Evolutionary conservation across 176 grass and related monocot species (phyloP).

Genomic region (Oryza glumipatula): DNA sequence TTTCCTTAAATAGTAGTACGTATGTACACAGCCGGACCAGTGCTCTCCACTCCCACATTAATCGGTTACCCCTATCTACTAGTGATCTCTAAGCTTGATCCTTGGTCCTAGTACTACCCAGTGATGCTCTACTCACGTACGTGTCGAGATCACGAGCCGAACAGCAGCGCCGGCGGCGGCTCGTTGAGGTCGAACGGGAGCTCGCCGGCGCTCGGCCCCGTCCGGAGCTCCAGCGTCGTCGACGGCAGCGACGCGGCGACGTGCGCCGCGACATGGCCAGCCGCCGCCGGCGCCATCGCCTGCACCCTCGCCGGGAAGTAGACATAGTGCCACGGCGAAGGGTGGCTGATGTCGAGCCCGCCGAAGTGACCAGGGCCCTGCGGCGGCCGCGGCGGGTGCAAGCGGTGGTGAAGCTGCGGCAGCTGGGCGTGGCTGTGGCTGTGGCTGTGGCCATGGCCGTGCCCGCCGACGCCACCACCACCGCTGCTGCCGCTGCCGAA

Average conservation of each 20-base stretch:
- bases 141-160: constrained; percentile 38
- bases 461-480: background rate
- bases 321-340: constrained; percentile 50
- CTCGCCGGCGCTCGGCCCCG: constrained; percentile 20
- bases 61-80: background rate
- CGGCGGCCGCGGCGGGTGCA: background rate
- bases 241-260: constrained; percentile 50
- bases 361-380: background rate
- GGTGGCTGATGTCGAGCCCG: constrained; percentile 39
- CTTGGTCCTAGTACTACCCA: background rate
- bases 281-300: background rate
- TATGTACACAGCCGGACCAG: constrained; percentile 41
- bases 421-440: background rate
- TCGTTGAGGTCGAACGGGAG: constrained; percentile 96
- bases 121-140: background rate
- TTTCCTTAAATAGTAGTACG: constrained; percentile 38
- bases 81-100: constrained; percentile 4
- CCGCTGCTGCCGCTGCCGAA: constrained; percentile 21
- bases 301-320: constrained; percentile 43
- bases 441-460: background rate
- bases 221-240: constrained; percentile 75
- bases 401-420: background rate
- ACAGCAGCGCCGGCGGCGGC: constrained; percentile 54
- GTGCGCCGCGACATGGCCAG: background rate
- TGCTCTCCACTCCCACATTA: background rate